Evolutionary conservation across 495 filamentous ascomycete species (phyloP).

Genomic region (Pyrenula massariospora): DNA sequence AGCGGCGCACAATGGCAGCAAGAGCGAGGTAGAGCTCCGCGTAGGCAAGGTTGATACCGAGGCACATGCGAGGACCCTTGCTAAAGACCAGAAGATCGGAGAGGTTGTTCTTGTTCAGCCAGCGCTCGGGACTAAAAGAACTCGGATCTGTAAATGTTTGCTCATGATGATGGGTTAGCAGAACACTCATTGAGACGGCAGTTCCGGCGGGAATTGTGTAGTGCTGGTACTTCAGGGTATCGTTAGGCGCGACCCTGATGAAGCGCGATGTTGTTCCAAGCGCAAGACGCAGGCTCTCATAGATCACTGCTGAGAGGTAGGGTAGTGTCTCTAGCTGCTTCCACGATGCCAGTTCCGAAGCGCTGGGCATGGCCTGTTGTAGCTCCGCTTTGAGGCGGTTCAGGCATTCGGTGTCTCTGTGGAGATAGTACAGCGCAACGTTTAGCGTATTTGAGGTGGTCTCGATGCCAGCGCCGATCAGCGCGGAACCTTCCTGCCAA

Average conservation of each 20-base stretch:
- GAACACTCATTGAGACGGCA: slow-evolving; percentile 25
- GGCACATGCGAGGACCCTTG: slow-evolving; percentile 5
- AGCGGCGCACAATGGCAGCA: slow-evolving; percentile 31
- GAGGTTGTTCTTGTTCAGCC: slow-evolving; percentile 14
- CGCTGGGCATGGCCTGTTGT: background rate
- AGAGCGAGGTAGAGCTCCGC: slow-evolving; percentile 10
- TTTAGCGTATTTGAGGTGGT: background rate
- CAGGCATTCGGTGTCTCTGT: background rate
- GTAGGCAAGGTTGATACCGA: slow-evolving; percentile 7
- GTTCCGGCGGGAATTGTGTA: slow-evolving; percentile 19
- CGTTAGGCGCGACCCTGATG: background rate
- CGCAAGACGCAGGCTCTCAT: slow-evolving; percentile 36
- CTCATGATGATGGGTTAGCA: slow-evolving; percentile 26
- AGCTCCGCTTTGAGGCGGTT: background rate
- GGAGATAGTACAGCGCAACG: background rate
- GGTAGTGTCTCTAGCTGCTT: slow-evolving; percentile 23
- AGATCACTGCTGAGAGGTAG: slow-evolving; percentile 35
- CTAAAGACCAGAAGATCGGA: slow-evolving; percentile 5
- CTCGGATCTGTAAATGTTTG: slow-evolving; percentile 27
- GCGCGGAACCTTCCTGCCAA: background rate
- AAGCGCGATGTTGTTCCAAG: background rate
- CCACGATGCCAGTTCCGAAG: slow-evolving; percentile 15
- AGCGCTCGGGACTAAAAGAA: slow-evolving; percentile 29
- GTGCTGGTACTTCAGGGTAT: background rate
- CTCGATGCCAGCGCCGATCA: background rate